Conservation (phyloP, 225 moss, liverwort and hornwort species). For the Takakia lepidozioides region DNA sequence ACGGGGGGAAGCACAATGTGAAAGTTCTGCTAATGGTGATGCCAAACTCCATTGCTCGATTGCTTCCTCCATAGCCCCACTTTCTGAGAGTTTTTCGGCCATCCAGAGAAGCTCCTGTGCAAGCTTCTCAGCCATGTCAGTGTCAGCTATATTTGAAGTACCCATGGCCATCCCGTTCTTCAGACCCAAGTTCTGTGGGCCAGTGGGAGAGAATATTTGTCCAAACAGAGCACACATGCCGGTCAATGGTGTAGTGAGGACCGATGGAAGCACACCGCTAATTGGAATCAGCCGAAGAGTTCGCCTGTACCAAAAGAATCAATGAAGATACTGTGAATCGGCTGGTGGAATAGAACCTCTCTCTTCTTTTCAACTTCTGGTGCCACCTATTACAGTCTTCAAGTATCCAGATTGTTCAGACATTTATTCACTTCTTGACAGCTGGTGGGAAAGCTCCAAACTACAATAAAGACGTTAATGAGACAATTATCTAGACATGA, state of each 20-base stretch:
- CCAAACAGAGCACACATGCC: conserved; percentile 19
- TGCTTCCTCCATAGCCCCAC: conserved; percentile 49
- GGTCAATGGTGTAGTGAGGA: conserved; percentile 16
- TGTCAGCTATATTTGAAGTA: conserved; percentile 7
- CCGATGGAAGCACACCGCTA: conserved; percentile 8
- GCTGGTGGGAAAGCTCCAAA: neutral
- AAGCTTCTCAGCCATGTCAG: conserved; percentile 55
- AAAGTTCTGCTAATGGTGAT: conserved; percentile 40
- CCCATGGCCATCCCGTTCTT: conserved; percentile 1
- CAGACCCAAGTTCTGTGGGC: conserved; percentile 8
- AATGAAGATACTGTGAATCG: too few species aligned
- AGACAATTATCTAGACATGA: neutral
- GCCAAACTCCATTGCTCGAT: conserved; percentile 56
- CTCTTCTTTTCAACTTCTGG: too few species aligned
- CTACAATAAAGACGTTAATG: neutral
- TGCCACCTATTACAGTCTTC: neutral
- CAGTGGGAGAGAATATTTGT: conserved; percentile 12
- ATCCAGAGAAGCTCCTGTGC: conserved; percentile 76
- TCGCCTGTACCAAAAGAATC: conserved; percentile 21
- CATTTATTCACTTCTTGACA: neutral
- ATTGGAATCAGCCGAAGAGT: conserved; percentile 14
- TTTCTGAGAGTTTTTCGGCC: conserved; percentile 49
- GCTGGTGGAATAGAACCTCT: too few species aligned
- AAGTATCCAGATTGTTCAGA: neutral
- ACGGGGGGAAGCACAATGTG: conserved; percentile 48